Conservation (phyloP, 345 rosid species). For the Firmiana major region DNA sequence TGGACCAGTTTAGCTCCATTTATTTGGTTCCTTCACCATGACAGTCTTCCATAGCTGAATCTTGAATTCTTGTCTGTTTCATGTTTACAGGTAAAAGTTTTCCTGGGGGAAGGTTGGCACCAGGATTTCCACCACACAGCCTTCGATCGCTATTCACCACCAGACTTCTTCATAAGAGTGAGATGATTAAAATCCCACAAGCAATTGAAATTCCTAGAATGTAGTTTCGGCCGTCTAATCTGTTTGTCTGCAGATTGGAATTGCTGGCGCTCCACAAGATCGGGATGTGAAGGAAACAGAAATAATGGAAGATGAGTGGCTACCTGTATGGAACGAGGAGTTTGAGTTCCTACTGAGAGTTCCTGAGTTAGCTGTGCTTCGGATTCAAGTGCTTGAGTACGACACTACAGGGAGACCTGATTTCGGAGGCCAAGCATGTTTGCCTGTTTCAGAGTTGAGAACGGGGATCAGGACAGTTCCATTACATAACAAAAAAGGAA, state of each 20-base stretch:
- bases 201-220: no score
- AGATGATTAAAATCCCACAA: slow-evolving; percentile 7
- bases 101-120: slow-evolving; percentile 84
- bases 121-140: slow-evolving; percentile 61
- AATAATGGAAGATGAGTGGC: slow-evolving; percentile 39
- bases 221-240: slow-evolving; percentile 2
- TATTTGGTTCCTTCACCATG: neutral
- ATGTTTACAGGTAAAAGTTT: slow-evolving; percentile 54
- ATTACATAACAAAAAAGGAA: slow-evolving; percentile 37
- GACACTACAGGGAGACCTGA: slow-evolving; percentile 36
- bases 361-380: slow-evolving; percentile 55
- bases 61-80: neutral
- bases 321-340: slow-evolving; percentile 43
- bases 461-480: slow-evolving; percentile 57
- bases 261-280: slow-evolving; percentile 51
- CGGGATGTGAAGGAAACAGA: slow-evolving; percentile 9
- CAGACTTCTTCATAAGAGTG: slow-evolving; percentile 73
- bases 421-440: slow-evolving; percentile 62
- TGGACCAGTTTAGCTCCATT: slow-evolving; percentile 1
- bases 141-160: slow-evolving; percentile 81
- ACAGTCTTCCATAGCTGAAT: slow-evolving; percentile 10
- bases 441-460: slow-evolving; percentile 56
- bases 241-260: slow-evolving; percentile 38
- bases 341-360: slow-evolving; percentile 39
- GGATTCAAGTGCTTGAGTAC: slow-evolving; percentile 43